Evolutionary conservation across 2,329 filamentous ascomycete genomes (phyloP).

Genomic region (Fusarium scirpi): DNA sequence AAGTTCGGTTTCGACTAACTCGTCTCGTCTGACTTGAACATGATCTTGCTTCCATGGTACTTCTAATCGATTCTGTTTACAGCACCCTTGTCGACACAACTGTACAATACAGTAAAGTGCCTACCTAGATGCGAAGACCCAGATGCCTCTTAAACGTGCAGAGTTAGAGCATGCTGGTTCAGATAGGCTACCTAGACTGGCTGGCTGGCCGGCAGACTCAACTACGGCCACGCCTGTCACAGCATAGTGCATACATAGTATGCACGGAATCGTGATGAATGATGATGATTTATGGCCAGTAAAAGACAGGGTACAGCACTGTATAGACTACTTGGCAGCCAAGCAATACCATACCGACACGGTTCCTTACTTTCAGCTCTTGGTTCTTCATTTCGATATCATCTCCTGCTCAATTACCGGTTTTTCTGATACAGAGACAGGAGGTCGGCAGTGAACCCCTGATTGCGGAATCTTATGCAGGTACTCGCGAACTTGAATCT

Average conservation of each 20-base stretch:
- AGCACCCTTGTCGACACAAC: background rate
- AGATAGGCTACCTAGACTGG: background rate
- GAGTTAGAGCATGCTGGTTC: conserved; percentile 5
- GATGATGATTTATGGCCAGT: conserved; percentile 25
- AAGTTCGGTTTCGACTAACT: conserved; percentile 20
- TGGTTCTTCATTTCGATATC: background rate
- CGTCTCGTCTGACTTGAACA: conserved; percentile 2
- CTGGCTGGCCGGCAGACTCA: background rate
- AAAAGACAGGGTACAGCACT: background rate
- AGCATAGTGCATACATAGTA: conserved; percentile 4
- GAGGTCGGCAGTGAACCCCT: conserved; percentile 17
- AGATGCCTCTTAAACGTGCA: background rate
- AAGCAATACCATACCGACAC: background rate
- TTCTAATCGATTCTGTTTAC: background rate
- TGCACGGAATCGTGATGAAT: conserved; percentile 31
- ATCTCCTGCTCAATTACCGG: conserved; percentile 10
- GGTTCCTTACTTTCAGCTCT: conserved; percentile 16
- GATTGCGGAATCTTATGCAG: conserved; percentile 29
- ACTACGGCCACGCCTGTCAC: conserved; percentile 16
- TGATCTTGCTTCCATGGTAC: background rate
- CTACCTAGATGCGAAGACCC: background rate
- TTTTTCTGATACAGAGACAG: conserved; percentile 14
- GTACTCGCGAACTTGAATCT: conserved; percentile 20
- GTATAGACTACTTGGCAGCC: conserved; percentile 11
- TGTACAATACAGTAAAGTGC: background rate